A percentile compares a stretch with the other conserved stretches of the same genome.
Evolutionary conservation across 129 eudicot genomes (phyloP).

Genomic region (Dittrichia graveolens): DNA sequence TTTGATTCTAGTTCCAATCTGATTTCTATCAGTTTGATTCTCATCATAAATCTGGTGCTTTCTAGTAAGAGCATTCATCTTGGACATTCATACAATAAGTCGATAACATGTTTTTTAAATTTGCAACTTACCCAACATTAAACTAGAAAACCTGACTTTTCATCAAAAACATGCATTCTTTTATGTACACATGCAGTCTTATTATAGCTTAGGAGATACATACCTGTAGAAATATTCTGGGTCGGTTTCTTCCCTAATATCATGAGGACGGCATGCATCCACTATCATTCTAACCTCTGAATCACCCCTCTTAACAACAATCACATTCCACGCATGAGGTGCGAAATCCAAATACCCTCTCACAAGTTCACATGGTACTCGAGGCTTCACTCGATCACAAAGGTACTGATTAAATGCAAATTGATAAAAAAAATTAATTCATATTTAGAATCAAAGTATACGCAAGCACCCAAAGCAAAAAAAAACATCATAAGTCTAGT

Average conservation of each 20-base stretch:
- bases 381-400: conserved; percentile 95
- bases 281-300: conserved; percentile 84
- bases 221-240: conserved; percentile 88
- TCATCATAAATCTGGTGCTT: neutral
- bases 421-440: conserved; percentile 21
- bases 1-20: no score
- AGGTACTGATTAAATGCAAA: conserved; percentile 59
- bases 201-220: conserved; percentile 1
- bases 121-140: neutral
- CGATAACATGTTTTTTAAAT: neutral
- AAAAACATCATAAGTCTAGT: neutral
- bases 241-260: conserved; percentile 85
- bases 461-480: neutral
- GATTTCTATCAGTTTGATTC: no score
- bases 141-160: neutral
- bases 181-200: neutral
- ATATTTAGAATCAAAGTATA: neutral
- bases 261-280: conserved; percentile 95
- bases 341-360: conserved; percentile 92
- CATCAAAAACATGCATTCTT: neutral
- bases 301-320: conserved; percentile 65
- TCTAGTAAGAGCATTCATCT: neutral
- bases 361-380: conserved; percentile 94
- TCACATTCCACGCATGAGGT: conserved; percentile 98
- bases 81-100: neutral